These are phyloP conservation scores for Physcomitrium patens DNA, from an alignment of 225 moss, liverwort and hornwort genomes.

Conservation along the genomic window DNA sequence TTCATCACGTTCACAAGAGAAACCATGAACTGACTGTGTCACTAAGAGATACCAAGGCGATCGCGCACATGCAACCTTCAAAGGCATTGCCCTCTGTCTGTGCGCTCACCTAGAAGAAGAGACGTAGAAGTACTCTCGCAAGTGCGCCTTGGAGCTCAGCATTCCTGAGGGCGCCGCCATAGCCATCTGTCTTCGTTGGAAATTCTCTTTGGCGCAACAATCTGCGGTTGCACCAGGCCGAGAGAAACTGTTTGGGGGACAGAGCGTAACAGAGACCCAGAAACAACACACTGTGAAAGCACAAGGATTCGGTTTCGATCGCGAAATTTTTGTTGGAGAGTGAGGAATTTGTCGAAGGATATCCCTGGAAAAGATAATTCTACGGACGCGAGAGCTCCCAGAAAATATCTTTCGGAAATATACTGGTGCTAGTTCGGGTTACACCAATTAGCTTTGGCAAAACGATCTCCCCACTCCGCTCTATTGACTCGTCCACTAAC, in stretches of 20 bases:
- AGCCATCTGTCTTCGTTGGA: constrained; percentile 6
- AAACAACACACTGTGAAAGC: not conserved
- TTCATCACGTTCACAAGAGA: not conserved
- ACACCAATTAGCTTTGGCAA: too few relatives aligned
- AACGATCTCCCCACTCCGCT: too few relatives aligned
- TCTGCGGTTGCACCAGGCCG: not conserved
- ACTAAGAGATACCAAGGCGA: not conserved
- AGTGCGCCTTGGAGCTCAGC: constrained; percentile 18
- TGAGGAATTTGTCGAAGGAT: not conserved
- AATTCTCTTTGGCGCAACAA: constrained; percentile 3
- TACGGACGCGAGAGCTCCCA: not conserved
- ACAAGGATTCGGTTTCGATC: not conserved
- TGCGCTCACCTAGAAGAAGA: constrained; percentile 26
- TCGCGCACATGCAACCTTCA: not conserved
- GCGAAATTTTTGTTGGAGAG: not conserved
- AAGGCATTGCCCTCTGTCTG: not conserved
- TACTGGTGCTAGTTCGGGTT: too few relatives aligned
- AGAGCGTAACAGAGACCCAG: not conserved
- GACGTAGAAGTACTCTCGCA: constrained; percentile 13
- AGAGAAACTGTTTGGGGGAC: too few relatives aligned
- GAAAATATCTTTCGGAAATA: not conserved
- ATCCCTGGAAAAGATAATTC: not conserved
- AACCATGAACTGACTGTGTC: not conserved
- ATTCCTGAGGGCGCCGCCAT: constrained; percentile 34
- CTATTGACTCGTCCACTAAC: too few relatives aligned